Evolutionary conservation across 306 rosid genomes (phyloP), one percentile per base, ranked within the genome.

Genomic region (Echinosophora koreensis): DNA sequence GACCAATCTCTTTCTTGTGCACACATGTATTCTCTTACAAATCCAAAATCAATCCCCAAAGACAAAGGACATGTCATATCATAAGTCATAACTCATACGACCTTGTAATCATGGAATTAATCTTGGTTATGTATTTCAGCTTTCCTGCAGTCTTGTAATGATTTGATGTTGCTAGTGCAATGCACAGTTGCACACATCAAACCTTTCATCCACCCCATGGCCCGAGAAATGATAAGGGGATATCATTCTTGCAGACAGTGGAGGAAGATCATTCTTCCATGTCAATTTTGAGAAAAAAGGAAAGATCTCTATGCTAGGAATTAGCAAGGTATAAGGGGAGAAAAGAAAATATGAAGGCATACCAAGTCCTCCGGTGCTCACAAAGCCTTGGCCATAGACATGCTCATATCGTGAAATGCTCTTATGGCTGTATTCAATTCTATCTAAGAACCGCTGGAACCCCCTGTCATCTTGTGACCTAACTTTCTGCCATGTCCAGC

Each of bases 401-500:
- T 73, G 82, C 77, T 90, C 96, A 66, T 88, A 90, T 16, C 84
- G 86, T 57, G 83, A 76, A 56, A 90, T 88, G 65, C 90, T 81
- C 61, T 63, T 74, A 32, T 82, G 79, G 71, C 76, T 88, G 61
- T 90, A 90, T 54, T 88, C 90, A 63, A 86, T 83, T 17, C 82
- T 83, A 76, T 90, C 95, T 42, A 88, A 77, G 81, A 88, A 90
- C 63, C 49, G 73, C 73, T 90, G 95, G 86, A 90, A 90, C 18
- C 87, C 86, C 61, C 81, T 84, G 38, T 90, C 95, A 55, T 81
- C 87, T 6, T 84, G 78, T 7, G 95, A 86, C 35, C 78, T 46
- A 61, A 82, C 83, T 65, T 85, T 90, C 73, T 88, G 88, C 92
- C 92, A 90, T 59, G 63, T 66, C 99, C 99, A 95, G 90, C 99